Base-by-base conservation (phyloP, 2,329 filamentous ascomycete species). In the Teratosphaeria epicoccoides region DNA sequence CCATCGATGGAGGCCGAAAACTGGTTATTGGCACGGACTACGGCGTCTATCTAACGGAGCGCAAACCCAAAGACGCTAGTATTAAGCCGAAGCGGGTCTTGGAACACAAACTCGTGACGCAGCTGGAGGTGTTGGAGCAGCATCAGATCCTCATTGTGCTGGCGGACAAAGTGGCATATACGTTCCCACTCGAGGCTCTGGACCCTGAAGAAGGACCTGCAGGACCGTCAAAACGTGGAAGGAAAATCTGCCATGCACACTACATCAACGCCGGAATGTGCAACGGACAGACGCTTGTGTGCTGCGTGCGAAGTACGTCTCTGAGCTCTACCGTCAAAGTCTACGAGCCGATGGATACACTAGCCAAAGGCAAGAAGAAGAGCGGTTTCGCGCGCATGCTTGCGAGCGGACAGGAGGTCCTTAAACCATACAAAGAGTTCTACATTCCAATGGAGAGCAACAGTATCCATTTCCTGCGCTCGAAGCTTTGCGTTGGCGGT, bases 181-280 rank as follows among this genome's bases (percentile, higher is more conserved):
- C 91, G 6, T 97, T 93, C 72, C 83, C 88, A 1, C 76, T 95
- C 49, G 85, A 91, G 56, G 89, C 88, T 12, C 76, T 98, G 52
- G 91, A 95, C 62, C 80, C 85, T 2, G 85, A 85, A 57, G 90
- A 97, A 63, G 74, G 75, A 46, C 77, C 80, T 54, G 84, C 84
- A 49, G 80, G 87, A 28, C 75, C 90, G 51, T 82, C 82, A 14
- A 95, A 93, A 69, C 82, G 89, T 43, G 88, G 89, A 7, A 91
- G 93, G 75, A 96, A 96, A 76, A 97, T 98, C 57, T 95, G 87
- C 62, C 90, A 96, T 71, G 94, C 91, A 70, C 96, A 91, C 70
- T 98, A 97, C 74, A 98, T 98, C 82, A 95, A 94, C 72, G 87
- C 89, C 17, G 93, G 93, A 37, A 94, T 96, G 63, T 97, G 93